Base-by-base conservation (phyloP, 129 eudicot species). In the Ambrosia trifida region DNA sequence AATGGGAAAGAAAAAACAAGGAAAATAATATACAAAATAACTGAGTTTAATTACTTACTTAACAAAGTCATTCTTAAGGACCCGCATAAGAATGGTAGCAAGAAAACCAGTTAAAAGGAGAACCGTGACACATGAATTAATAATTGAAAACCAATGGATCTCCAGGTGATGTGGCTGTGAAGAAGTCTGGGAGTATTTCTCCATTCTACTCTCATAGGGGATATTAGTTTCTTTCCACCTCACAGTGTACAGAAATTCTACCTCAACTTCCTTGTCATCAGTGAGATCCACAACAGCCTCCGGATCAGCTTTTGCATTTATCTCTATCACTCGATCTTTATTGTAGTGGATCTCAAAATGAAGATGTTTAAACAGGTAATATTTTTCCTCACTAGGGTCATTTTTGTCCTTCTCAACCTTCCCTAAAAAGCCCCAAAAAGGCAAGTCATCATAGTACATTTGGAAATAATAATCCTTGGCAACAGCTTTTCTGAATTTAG, bases 381-480 rank as follows among this genome's bases (percentile, higher is more conserved):
- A 85, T 45, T 83, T 89, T 73, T 75, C 79, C 73, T 89, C 96
- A 62, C 81, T 84, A 19, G 93, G 86, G 57, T 84, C 89, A 78
- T 77, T 84, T 61, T 81, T 83, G 62, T 90, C 94, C 76, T 87
- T 90, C 71, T 90, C 94, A 76, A 80, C 82, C 60, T 83, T 90
- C 61, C 96, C 96, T 61, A 90, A 6, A 68, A 90, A 90, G 58
- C 96, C 96, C 96, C 96, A 90, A 12, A 87, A 72, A 45, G 96
- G 96, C 64, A 90, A 53, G 76, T 90, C 96, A 59, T 90, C 96
- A 68, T 82, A 90, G 81, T 90, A 90, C 96, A 90, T 90, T 52
- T 90, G 94, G 68, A 90, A 90, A 64, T 87, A 90, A 77, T 90
- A 90, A 73, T 90, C 94, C 73, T 90, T 90, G 32, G 87, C 63